phyloP scores from a whole-genome alignment of 2,329 filamentous ascomycete genomes.

The Fusarium circinatum region DNA sequence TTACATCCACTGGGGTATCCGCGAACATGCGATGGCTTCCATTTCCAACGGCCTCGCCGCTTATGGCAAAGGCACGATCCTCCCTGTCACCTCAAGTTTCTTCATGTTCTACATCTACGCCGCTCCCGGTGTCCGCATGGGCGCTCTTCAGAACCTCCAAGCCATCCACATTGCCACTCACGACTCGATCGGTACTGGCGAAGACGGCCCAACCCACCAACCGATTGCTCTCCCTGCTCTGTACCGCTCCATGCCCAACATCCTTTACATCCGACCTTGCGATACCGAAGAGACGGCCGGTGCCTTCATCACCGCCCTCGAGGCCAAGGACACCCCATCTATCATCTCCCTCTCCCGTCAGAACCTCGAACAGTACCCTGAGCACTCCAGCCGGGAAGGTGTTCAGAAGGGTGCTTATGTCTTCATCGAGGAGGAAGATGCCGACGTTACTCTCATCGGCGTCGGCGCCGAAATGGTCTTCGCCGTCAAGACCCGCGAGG shows the following conservation, averaged over 20 bases:
- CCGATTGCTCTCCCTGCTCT: slow-evolving; percentile 66
- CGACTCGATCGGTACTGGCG: slow-evolving; percentile 68
- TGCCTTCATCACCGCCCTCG: slow-evolving; percentile 62
- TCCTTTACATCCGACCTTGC: slow-evolving; percentile 68
- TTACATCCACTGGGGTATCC: slow-evolving; percentile 69
- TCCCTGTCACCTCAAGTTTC: slow-evolving; percentile 68
- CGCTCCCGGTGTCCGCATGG: slow-evolving; percentile 69
- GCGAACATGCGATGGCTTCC: slow-evolving; percentile 70
- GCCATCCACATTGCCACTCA: slow-evolving; percentile 70
- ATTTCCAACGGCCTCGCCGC: slow-evolving; percentile 69
- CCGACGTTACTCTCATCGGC: slow-evolving; percentile 57
- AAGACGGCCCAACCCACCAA: slow-evolving; percentile 72
- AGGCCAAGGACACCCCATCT: slow-evolving; percentile 52
- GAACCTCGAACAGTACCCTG: slow-evolving; percentile 52
- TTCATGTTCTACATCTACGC: slow-evolving; percentile 72
- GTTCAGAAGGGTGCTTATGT: slow-evolving; percentile 59
- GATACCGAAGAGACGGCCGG: slow-evolving; percentile 68
- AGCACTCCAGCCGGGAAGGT: slow-evolving; percentile 52
- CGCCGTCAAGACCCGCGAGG: slow-evolving; percentile 46
- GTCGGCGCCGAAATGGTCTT: slow-evolving; percentile 52
- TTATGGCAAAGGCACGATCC: slow-evolving; percentile 63
- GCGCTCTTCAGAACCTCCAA: slow-evolving; percentile 64
- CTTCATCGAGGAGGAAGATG: slow-evolving; percentile 54
- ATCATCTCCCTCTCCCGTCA: slow-evolving; percentile 62
- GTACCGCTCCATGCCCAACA: slow-evolving; percentile 71